Conservation (phyloP, 2,329 filamentous ascomycete genomes). For the Trichoderma koningiopsis region DNA sequence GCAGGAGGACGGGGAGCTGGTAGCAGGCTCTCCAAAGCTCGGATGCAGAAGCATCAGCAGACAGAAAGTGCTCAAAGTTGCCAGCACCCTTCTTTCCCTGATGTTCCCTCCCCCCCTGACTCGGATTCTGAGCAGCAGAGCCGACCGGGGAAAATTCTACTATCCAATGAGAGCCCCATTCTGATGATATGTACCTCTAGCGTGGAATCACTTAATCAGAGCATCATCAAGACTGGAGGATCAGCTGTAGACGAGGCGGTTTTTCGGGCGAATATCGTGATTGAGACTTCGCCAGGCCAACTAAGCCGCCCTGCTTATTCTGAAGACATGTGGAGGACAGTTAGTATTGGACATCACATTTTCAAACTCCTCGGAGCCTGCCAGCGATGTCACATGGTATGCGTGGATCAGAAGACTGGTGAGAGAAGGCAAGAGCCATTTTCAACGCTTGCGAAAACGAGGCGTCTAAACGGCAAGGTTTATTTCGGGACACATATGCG, state of each 20-base stretch:
- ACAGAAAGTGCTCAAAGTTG: conserved; percentile 26
- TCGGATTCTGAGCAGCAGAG: conserved; percentile 52
- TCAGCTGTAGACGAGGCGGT: conserved; percentile 69
- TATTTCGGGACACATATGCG: conserved; percentile 85
- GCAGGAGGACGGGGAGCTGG: conserved; percentile 61
- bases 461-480: conserved; percentile 80
- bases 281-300: conserved; percentile 48
- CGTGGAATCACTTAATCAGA: conserved; percentile 73
- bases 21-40: conserved; percentile 71
- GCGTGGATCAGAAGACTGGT: conserved; percentile 82
- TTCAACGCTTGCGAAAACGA: conserved; percentile 82
- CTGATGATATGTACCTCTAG: conserved; percentile 80
- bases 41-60: conserved; percentile 62
- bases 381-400: conserved; percentile 93
- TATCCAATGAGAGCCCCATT: conserved; percentile 94
- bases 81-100: conserved; percentile 58
- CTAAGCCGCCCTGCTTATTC: conserved; percentile 63
- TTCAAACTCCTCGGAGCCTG: conserved; percentile 81
- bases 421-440: conserved; percentile 82
- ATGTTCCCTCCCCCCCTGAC: conserved; percentile 57
- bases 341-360: conserved; percentile 65
- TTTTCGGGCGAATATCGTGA: conserved; percentile 86
- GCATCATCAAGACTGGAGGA: conserved; percentile 66
- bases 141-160: conserved; percentile 60
- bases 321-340: conserved; percentile 75